Conservation (phyloP, 805 yeast genomes). For the Cyberlindnera nakhonratchasimensis region DNA sequence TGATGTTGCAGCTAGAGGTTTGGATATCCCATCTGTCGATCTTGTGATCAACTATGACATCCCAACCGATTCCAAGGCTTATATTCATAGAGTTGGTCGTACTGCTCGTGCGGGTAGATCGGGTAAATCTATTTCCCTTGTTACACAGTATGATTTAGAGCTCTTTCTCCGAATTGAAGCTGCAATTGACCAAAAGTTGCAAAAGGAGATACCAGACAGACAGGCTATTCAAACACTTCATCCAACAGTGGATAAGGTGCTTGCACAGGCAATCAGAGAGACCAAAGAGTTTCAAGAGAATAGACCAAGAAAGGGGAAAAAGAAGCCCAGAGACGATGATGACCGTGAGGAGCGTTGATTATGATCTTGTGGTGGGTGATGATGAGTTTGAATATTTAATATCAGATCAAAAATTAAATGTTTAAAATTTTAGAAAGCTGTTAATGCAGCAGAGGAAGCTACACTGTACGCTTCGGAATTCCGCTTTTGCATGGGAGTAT, state of each 20-base stretch:
- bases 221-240: constrained; percentile 74
- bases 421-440: neutral
- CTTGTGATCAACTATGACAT: constrained; percentile 74
- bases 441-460: neutral
- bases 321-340: constrained; percentile 21
- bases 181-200: constrained; percentile 77
- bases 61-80: constrained; percentile 81
- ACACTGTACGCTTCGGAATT: too few relatives aligned
- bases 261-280: constrained; percentile 74
- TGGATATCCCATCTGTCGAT: constrained; percentile 80
- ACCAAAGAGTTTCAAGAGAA: constrained; percentile 31
- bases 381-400: too few relatives aligned
- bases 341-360: constrained; percentile 24
- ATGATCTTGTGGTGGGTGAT: too few relatives aligned
- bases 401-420: neutral
- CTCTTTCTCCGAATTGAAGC: constrained; percentile 83
- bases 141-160: constrained; percentile 93
- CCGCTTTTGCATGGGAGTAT: too few relatives aligned
- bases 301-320: constrained; percentile 19
- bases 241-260: constrained; percentile 87
- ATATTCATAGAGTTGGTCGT: constrained; percentile 88
- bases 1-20: constrained; percentile 87
- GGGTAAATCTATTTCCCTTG: constrained; percentile 82
- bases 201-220: constrained; percentile 76
- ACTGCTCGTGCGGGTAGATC: constrained; percentile 93